Base-by-base conservation (phyloP, 2,329 filamentous ascomycete genomes). In the Colletotrichum brevisporum region DNA sequence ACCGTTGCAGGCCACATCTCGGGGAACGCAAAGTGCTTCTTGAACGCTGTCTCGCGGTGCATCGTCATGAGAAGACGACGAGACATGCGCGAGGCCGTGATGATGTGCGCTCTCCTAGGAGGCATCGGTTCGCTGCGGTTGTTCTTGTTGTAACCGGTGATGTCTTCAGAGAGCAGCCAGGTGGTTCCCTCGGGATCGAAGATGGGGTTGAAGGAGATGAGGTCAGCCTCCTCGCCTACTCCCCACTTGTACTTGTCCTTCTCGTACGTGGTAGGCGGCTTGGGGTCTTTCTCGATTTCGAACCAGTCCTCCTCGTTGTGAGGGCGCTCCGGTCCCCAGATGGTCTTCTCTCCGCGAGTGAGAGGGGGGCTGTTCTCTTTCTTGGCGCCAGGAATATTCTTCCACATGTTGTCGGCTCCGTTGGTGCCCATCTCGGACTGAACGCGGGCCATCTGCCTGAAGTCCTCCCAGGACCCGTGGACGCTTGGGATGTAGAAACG, bases 1-100 rank as follows among this genome's bases (percentile, higher is more conserved):
- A 93, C 90, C 0, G 93, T 96, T 1, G 92, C 91, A 0, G 95
- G 94, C 94, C 94, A 98, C 95, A 98, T 98, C 80, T 98, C 95
- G 0, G 94, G 93, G 78, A 97, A 97, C 83, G 96, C 97, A 72
- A 93, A 93, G 80, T 97, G 93, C 74, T 94, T 95, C 76, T 92
- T 91, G 75, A 93, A 88, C 36, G 91, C 90, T 4, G 95, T 97
- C 83, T 97, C 94, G 63, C 90, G 88, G 83, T 98, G 95, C 95
- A 98, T 98, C 18, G 91, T 91, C 70, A 90, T 84, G 15, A 98
- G 86, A 55, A 98, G 89, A 54, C 90, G 90, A 56, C 91, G 90
- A 13, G 92, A 96, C 82, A 98, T 92, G 61, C 95, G 90, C 1
- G 92, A 92, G 0, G 94, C 91, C 0, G 95, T 95, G 78, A 97